phyloP scores from a whole-genome alignment of 2,329 filamentous ascomycete genomes.

The Sporothrix protearum region DNA sequence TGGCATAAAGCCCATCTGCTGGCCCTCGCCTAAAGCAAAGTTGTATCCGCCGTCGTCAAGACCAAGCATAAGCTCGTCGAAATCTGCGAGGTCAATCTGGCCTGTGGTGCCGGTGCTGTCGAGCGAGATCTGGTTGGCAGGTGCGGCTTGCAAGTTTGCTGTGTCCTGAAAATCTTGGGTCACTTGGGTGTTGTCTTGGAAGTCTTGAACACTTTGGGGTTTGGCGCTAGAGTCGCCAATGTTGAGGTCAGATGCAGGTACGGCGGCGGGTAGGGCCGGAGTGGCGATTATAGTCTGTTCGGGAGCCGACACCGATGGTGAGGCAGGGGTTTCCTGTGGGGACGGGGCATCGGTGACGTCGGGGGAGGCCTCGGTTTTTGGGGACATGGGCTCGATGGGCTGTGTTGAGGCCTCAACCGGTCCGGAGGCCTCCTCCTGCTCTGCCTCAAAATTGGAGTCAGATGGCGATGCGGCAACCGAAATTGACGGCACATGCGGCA shows the following conservation, averaged over 20 bases:
- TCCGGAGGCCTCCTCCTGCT: slow-evolving; percentile 8
- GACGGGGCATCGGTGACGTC: background rate
- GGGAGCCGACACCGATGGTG: background rate
- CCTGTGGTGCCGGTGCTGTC: background rate
- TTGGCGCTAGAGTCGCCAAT: slow-evolving; percentile 18
- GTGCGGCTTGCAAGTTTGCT: background rate
- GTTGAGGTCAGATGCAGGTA: slow-evolving; percentile 18
- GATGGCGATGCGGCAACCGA: slow-evolving; percentile 6
- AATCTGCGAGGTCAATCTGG: background rate
- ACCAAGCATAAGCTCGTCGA: slow-evolving; percentile 16
- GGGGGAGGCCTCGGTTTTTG: slow-evolving; percentile 7
- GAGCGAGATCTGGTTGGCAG: background rate
- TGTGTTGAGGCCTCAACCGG: slow-evolving; percentile 3
- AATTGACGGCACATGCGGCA: slow-evolving; percentile 10
- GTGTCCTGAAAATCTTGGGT: background rate
- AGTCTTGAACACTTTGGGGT: background rate
- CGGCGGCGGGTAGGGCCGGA: background rate
- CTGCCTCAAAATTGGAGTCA: slow-evolving; percentile 3
- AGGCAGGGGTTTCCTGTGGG: background rate
- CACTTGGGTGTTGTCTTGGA: background rate
- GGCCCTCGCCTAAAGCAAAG: background rate
- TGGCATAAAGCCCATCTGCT: background rate
- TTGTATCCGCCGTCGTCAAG: slow-evolving; percentile 21
- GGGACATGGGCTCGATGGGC: background rate
- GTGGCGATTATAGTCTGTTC: background rate